These are phyloP conservation scores for Angophora floribunda DNA, from an alignment of 345 rosid genomes.

Conservation along the genomic window DNA sequence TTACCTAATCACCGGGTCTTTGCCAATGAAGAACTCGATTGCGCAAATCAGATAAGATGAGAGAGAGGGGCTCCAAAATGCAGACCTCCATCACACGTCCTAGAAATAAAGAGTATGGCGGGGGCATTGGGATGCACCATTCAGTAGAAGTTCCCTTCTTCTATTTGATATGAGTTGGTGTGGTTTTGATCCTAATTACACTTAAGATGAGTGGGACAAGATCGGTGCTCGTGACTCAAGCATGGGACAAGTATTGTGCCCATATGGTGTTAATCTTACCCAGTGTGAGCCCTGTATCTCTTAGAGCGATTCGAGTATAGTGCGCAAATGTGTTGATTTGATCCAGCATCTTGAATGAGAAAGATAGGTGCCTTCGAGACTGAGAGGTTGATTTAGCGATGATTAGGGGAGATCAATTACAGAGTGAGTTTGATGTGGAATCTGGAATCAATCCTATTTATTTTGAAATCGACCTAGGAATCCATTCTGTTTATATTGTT, in stretches of 20 bases:
- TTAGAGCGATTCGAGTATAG: fast-evolving
- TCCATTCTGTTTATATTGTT: no score
- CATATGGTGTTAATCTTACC: fast-evolving
- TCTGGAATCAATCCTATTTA: no score
- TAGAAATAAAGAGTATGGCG: background rate
- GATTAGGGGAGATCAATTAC: no score
- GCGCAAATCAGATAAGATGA: no score
- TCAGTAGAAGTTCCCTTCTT: background rate
- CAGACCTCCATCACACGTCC: no score
- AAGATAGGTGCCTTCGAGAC: no score
- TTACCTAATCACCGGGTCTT: no score
- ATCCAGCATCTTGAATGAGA: background rate
- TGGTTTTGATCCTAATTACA: background rate
- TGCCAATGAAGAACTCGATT: no score
- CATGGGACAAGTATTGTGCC: background rate
- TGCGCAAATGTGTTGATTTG: background rate
- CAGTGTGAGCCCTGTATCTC: fast-evolving
- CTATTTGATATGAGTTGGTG: background rate
- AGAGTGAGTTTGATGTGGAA: no score
- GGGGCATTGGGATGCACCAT: background rate
- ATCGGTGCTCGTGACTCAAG: background rate
- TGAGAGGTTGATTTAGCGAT: background rate
- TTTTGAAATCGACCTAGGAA: no score
- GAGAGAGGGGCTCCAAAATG: no score
- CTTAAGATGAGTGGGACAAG: no score